Evolutionary conservation across 169 alveolate species (phyloP).

Genomic region (Cystoisospora suis): DNA sequence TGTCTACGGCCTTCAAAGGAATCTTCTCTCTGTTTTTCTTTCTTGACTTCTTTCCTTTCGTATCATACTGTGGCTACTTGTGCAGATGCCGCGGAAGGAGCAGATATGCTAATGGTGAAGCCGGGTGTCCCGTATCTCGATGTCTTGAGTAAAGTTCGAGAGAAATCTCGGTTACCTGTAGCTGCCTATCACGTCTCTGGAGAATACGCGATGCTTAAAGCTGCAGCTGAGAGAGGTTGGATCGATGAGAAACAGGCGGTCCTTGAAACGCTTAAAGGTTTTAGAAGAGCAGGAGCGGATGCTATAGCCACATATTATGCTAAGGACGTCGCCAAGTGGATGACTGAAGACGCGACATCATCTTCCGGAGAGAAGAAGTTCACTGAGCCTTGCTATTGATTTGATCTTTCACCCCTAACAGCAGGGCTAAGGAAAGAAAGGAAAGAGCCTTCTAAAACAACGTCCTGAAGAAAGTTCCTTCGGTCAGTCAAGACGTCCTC

Average conservation of each 20-base stretch:
- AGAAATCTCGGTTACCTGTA: constrained; percentile 70
- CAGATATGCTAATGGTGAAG: constrained; percentile 83
- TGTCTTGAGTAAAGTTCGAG: constrained; percentile 71
- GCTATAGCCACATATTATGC: constrained; percentile 85
- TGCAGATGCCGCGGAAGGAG: constrained; percentile 82
- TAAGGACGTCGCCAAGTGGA: constrained; percentile 76
- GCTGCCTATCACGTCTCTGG: constrained; percentile 84
- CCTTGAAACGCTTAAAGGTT: constrained; percentile 80
- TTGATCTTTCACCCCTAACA: too few relatives aligned
- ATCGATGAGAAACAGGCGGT: constrained; percentile 82
- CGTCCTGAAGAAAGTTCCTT: too few relatives aligned
- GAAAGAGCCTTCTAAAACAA: too few relatives aligned
- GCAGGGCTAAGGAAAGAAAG: too few relatives aligned
- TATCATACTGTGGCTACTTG: background rate
- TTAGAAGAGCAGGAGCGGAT: constrained; percentile 89
- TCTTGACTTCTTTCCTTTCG: background rate
- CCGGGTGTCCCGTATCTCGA: constrained; percentile 83
- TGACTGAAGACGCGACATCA: constrained; percentile 68
- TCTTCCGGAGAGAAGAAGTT: constrained; percentile 37
- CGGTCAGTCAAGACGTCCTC: too few relatives aligned
- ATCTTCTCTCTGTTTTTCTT: too few relatives aligned
- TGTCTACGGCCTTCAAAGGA: too few relatives aligned
- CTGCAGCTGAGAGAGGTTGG: constrained; percentile 78
- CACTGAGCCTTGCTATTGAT: constrained; percentile 57
- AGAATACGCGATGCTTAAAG: constrained; percentile 83